These are phyloP conservation scores for Cymbidium sinense DNA, from an alignment of 106 monocot species.

Conservation along the genomic window DNA sequence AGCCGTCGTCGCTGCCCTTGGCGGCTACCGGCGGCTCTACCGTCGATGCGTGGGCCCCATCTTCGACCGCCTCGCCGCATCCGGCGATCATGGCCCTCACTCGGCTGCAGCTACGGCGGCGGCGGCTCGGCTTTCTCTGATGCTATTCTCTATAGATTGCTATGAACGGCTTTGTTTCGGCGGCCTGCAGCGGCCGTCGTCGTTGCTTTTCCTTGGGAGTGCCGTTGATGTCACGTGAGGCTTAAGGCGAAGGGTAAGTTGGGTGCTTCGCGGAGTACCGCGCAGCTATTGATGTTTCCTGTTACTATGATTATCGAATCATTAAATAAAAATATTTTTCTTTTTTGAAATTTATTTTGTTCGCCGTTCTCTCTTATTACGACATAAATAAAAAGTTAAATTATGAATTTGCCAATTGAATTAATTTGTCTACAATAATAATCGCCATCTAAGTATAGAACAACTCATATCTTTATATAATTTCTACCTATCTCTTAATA, in stretches of 20 bases:
- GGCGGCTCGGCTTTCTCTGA: conserved; percentile 11
- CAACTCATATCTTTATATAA: too few relatives aligned
- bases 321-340: too few relatives aligned
- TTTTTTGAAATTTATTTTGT: too few relatives aligned
- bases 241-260: conserved; percentile 2
- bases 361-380: too few relatives aligned
- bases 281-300: neutral
- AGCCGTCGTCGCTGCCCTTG: conserved; percentile 9
- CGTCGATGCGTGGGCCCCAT: conserved; percentile 23
- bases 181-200: conserved; percentile 1
- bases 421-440: too few relatives aligned
- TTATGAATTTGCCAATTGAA: too few relatives aligned
- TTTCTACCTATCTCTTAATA: too few relatives aligned
- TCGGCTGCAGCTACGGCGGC: neutral
- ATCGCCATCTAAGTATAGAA: too few relatives aligned
- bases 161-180: conserved; percentile 15
- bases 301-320: neutral
- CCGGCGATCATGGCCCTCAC: neutral
- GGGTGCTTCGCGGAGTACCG: neutral
- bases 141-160: conserved; percentile 24
- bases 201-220: conserved; percentile 14
- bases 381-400: too few relatives aligned
- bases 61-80: conserved; percentile 10
- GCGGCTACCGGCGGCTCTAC: conserved; percentile 14
- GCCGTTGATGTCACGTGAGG: conserved; percentile 7